phyloP scores from a whole-genome alignment of 1,284 basidiomycete genomes.

The Schizopora paradoxa region DNA sequence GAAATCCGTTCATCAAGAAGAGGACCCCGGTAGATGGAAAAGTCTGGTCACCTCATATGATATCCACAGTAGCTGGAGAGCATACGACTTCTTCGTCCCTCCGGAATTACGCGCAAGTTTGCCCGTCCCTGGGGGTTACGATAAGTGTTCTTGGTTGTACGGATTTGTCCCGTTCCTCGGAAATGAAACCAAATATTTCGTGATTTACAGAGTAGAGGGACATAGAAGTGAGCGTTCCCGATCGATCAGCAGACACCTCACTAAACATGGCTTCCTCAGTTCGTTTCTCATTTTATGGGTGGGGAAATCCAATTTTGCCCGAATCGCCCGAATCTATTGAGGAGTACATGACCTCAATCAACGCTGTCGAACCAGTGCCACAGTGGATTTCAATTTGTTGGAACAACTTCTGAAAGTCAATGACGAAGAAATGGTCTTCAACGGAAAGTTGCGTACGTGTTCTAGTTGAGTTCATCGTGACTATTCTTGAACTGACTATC shows the following conservation, averaged over 20 bases:
- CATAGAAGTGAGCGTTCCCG: slow-evolving; percentile 16
- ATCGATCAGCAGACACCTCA: too few relatives aligned
- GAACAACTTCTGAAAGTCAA: too few relatives aligned
- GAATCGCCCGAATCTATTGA: too few relatives aligned
- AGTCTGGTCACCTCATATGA: slow-evolving; percentile 11
- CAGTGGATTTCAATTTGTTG: too few relatives aligned
- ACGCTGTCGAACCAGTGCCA: too few relatives aligned
- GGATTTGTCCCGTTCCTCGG: slow-evolving; percentile 5
- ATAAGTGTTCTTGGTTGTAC: slow-evolving; percentile 10
- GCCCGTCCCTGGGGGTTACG: slow-evolving; percentile 15
- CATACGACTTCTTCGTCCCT: slow-evolving; percentile 11
- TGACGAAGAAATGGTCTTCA: too few relatives aligned
- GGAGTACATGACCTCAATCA: too few relatives aligned
- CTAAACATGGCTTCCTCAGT: too few relatives aligned
- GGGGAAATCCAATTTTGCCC: slow-evolving; percentile 6
- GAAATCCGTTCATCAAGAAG: too few relatives aligned
- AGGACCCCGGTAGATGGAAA: too few relatives aligned
- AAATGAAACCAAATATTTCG: slow-evolving; percentile 3
- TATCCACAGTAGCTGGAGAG: slow-evolving; percentile 6
- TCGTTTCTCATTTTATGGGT: background rate
- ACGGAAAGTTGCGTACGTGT: too few relatives aligned
- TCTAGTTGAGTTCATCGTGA: too few relatives aligned
- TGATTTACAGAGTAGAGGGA: slow-evolving; percentile 13
- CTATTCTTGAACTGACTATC: background rate
- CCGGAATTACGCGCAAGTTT: slow-evolving; percentile 10